Percentiles rank a stretch among this genome's conserved stretches.
phyloP scores from a whole-genome alignment of 768 basidiomycete species.

The Pleurotus giganteus region DNA sequence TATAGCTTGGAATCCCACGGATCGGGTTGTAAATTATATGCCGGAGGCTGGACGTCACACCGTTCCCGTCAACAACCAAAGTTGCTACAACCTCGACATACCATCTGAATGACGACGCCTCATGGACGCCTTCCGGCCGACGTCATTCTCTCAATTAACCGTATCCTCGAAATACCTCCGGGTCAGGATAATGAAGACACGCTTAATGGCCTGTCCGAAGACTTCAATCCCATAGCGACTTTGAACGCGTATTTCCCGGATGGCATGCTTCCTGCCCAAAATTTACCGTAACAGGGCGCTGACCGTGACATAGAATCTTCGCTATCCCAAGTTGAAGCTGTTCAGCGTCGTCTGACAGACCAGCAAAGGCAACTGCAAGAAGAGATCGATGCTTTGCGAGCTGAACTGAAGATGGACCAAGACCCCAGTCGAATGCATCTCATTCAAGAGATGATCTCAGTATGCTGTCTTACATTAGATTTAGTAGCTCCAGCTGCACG shows the following conservation, averaged over 20 bases:
- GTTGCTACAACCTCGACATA: background rate
- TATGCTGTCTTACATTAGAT: constrained; percentile 32
- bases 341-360: constrained; percentile 66
- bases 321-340: constrained; percentile 64
- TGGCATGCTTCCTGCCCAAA: constrained; percentile 41
- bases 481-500: constrained; percentile 10
- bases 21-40: too few relatives aligned
- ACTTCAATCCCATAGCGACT: constrained; percentile 55
- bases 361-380: constrained; percentile 67
- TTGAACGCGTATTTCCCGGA: constrained; percentile 78
- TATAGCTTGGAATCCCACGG: too few relatives aligned
- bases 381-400: constrained; percentile 69
- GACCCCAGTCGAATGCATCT: constrained; percentile 86
- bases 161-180: constrained; percentile 56
- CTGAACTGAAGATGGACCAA: constrained; percentile 71
- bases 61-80: too few relatives aligned
- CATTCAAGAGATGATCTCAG: constrained; percentile 96
- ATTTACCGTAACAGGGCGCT: constrained; percentile 8
- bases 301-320: constrained; percentile 62
- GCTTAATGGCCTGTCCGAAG: constrained; percentile 54
- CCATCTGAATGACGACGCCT: constrained; percentile 4
- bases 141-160: constrained; percentile 66
- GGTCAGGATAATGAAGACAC: constrained; percentile 46
- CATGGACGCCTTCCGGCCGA: constrained; percentile 51
- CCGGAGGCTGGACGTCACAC: too few relatives aligned